Evolutionary conservation across 2,329 filamentous ascomycete genomes (phyloP).

Genomic region (Alternaria sp.): DNA sequence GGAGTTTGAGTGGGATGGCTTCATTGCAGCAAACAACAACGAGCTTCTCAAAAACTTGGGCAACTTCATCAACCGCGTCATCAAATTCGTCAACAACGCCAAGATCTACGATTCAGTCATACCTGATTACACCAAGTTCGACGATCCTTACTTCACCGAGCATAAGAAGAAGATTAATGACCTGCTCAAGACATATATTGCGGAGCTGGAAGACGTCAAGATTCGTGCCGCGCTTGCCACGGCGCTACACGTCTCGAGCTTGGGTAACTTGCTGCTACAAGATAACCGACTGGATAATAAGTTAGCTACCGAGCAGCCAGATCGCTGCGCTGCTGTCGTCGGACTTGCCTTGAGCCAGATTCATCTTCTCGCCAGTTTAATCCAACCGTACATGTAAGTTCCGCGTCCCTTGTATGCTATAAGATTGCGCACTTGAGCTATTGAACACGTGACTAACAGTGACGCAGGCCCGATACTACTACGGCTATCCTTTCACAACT

Average conservation of each 20-base stretch:
- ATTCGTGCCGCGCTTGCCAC: conserved; percentile 72
- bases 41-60: conserved; percentile 81
- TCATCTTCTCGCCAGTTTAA: conserved; percentile 79
- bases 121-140: conserved; percentile 70
- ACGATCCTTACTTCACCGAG: conserved; percentile 51
- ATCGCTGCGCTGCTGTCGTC: conserved; percentile 69
- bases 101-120: conserved; percentile 74
- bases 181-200: conserved; percentile 71
- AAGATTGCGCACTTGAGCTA: not conserved
- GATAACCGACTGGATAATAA: conserved; percentile 67
- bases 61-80: conserved; percentile 65
- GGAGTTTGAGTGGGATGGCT: conserved; percentile 88
- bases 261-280: conserved; percentile 67
- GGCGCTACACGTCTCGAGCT: conserved; percentile 70
- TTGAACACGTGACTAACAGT: conserved; percentile 16
- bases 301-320: conserved; percentile 66
- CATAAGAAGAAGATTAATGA: conserved; percentile 70
- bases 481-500: conserved; percentile 81
- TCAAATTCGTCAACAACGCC: conserved; percentile 76
- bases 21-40: conserved; percentile 86
- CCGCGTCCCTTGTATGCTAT: not conserved
- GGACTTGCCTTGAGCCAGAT: conserved; percentile 85
- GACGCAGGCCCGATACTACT: conserved; percentile 52
- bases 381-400: conserved; percentile 77
- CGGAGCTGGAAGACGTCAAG: conserved; percentile 74